These are phyloP conservation scores for Dictyostelium purpureum DNA, from an alignment of 78 protist genomes.

Conservation along the genomic window DNA sequence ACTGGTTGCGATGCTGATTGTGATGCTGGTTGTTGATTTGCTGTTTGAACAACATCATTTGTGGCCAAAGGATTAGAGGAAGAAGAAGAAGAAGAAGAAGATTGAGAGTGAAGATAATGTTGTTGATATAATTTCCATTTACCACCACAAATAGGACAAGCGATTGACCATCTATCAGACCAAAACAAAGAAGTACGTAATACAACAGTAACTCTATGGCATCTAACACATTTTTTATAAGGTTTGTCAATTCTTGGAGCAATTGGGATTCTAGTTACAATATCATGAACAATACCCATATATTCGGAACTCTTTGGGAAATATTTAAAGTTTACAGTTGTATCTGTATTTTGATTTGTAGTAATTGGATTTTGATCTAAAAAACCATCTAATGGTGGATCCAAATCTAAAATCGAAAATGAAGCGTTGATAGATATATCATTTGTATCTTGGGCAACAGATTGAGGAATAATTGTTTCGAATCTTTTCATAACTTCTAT, in stretches of 20 bases:
- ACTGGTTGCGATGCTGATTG: not conserved
- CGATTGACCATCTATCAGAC: slow-evolving; percentile 76
- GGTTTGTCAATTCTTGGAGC: slow-evolving; percentile 71
- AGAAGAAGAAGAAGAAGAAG: not conserved
- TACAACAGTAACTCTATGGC: slow-evolving; percentile 60
- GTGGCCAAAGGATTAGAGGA: not conserved
- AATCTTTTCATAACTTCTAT: not conserved
- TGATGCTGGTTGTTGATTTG: not conserved
- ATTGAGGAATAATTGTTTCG: not conserved
- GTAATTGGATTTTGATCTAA: slow-evolving; percentile 66
- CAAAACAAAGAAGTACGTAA: slow-evolving; percentile 63
- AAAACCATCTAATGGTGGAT: slow-evolving; percentile 76
- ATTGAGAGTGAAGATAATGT: no score
- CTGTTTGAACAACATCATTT: not conserved
- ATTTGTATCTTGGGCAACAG: not conserved
- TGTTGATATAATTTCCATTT: slow-evolving; percentile 48
- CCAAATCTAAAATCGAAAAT: slow-evolving; percentile 36
- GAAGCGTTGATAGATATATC: slow-evolving; percentile 28
- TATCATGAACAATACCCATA: slow-evolving; percentile 47
- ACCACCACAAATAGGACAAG: slow-evolving; percentile 77
- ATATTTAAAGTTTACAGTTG: slow-evolving; percentile 20
- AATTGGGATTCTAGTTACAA: slow-evolving; percentile 59
- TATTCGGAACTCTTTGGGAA: slow-evolving; percentile 50
- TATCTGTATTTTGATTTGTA: not conserved
- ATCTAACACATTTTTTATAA: slow-evolving; percentile 61